These are phyloP conservation scores for Trifolium pratense DNA, from an alignment of 306 rosid species.

Conservation along the genomic window DNA sequence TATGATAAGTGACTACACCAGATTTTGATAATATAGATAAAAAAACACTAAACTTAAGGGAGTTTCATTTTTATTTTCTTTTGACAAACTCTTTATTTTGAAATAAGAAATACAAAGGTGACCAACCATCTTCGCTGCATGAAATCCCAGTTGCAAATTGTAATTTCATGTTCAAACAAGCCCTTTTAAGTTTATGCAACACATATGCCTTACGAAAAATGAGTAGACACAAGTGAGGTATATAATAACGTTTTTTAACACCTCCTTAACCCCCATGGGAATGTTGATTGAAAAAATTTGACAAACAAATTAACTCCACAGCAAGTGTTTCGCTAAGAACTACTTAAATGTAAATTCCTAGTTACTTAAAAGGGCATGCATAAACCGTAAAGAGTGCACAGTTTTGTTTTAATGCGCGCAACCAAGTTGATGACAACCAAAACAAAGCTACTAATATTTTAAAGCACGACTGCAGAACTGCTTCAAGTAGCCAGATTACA, in stretches of 20 bases:
- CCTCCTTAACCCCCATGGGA: not conserved
- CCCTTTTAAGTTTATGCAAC: not conserved
- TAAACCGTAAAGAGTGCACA: not conserved
- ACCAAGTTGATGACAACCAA: not conserved
- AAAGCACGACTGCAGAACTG: slow-evolving; percentile 26
- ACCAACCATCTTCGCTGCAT: too few relatives aligned
- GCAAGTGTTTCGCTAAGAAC: not conserved
- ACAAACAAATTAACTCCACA: not conserved
- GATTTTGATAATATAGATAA: too few relatives aligned
- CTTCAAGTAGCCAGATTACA: slow-evolving; percentile 49
- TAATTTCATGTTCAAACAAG: not conserved
- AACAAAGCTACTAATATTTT: not conserved
- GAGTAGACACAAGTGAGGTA: not conserved
- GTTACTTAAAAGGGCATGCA: not conserved
- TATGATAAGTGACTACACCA: too few relatives aligned
- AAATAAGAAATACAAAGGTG: too few relatives aligned
- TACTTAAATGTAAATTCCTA: not conserved
- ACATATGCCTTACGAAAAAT: not conserved
- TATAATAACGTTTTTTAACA: not conserved
- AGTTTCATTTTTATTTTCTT: too few relatives aligned
- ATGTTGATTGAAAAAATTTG: not conserved
- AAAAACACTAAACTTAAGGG: too few relatives aligned
- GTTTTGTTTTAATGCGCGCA: not conserved
- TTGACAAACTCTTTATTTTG: too few relatives aligned
- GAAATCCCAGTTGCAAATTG: too few relatives aligned